phyloP scores from a whole-genome alignment of 1,284 basidiomycete genomes.

The Cutaneotrichosporon sp. region DNA sequence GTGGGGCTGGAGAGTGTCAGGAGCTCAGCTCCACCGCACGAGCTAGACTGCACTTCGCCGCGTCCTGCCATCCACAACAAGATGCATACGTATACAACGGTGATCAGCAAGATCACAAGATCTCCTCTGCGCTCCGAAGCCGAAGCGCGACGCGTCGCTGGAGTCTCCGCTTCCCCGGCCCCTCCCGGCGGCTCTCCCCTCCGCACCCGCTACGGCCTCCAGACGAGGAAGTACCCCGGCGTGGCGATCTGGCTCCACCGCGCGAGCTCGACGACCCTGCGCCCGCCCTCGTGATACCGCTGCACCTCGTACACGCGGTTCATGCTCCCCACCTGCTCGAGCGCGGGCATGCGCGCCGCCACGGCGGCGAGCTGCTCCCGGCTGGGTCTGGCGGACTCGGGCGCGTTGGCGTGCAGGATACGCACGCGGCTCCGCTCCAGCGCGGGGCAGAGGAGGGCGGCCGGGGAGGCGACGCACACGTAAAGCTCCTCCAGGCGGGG shows the following conservation, averaged over 20 bases:
- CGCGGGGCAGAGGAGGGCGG: conserved; percentile 24
- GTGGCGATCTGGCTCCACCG: conserved; percentile 38
- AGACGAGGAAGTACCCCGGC: conserved; percentile 50
- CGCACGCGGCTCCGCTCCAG: conserved; percentile 16
- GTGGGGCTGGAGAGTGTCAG: too few species aligned
- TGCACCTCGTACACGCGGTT: conserved; percentile 50
- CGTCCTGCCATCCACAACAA: too few species aligned
- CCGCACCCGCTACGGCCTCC: conserved; percentile 40
- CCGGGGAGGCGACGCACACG: conserved; percentile 27
- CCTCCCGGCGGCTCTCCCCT: too few species aligned
- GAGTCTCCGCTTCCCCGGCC: too few species aligned
- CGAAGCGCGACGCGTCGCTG: too few species aligned
- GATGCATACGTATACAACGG: too few species aligned
- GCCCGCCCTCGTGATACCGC: conserved; percentile 32
- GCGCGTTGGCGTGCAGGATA: conserved; percentile 44
- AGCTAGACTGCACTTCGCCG: too few species aligned
- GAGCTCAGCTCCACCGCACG: too few species aligned
- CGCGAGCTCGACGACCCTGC: conserved; percentile 34
- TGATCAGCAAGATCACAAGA: too few species aligned
- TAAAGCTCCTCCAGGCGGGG: conserved; percentile 41
- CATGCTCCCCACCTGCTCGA: conserved; percentile 46
- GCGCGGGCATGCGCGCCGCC: conserved; percentile 27
- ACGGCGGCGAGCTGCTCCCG: conserved; percentile 32
- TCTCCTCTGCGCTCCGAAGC: too few species aligned
- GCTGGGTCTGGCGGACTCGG: conserved; percentile 32